These are phyloP conservation scores for Cyphellophora attinorum DNA, from an alignment of 2,329 filamentous ascomycete species.

Conservation along the genomic window DNA sequence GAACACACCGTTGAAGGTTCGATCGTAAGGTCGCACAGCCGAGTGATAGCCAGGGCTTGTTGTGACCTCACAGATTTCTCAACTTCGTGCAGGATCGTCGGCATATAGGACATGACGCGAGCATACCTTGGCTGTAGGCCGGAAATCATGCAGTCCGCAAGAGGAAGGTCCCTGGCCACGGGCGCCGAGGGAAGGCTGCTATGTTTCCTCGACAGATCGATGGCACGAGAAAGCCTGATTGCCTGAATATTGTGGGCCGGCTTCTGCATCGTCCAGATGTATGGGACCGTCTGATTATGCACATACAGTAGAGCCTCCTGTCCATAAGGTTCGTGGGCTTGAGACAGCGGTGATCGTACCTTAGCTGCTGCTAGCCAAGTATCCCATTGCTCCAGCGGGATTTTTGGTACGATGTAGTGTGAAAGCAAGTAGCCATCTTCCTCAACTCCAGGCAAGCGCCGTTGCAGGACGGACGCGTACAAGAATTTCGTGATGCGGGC, in stretches of 20 bases:
- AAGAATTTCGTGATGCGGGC: neutral
- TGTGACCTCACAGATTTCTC: conserved; percentile 10
- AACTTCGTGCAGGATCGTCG: conserved; percentile 16
- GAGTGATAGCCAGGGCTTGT: conserved; percentile 8
- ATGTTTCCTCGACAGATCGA: neutral
- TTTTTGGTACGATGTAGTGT: conserved; percentile 11
- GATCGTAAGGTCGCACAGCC: conserved; percentile 5
- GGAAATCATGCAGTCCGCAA: conserved; percentile 10
- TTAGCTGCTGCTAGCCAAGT: conserved; percentile 4
- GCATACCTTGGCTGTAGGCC: conserved; percentile 13
- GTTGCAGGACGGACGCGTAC: neutral
- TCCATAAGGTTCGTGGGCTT: neutral
- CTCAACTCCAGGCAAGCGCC: neutral
- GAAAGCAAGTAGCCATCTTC: conserved; percentile 2
- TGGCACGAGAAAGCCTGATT: neutral
- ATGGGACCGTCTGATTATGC: neutral
- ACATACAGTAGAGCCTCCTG: neutral
- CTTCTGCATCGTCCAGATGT: neutral
- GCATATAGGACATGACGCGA: conserved; percentile 10
- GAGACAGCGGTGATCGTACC: neutral
- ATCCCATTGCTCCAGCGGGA: conserved; percentile 3
- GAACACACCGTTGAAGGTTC: too few species aligned
- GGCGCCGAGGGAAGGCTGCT: neutral
- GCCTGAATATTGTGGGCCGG: neutral
- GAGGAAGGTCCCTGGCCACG: conserved; percentile 2